phyloP scores from a whole-genome alignment of 257 asterid genomes.

The Primulina eburnea region DNA sequence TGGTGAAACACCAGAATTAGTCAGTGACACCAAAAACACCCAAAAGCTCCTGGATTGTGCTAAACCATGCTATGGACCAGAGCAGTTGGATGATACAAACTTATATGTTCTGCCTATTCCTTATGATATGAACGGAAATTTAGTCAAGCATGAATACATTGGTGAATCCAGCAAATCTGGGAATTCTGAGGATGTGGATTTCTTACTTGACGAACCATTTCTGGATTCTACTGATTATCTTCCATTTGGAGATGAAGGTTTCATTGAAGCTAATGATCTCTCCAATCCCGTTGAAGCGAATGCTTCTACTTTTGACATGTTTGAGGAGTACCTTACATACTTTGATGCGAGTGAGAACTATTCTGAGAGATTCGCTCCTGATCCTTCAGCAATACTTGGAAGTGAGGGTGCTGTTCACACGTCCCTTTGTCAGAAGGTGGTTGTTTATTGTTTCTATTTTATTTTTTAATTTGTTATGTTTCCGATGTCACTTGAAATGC shows the following conservation, averaged over 20 bases:
- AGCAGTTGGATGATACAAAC: conserved; percentile 39
- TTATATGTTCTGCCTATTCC: conserved; percentile 40
- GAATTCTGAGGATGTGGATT: conserved; percentile 45
- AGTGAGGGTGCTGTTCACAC: conserved; percentile 32
- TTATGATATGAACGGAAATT: conserved; percentile 33
- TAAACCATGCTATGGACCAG: conserved; percentile 31
- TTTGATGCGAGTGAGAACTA: conserved; percentile 50
- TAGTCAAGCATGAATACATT: conserved; percentile 71
- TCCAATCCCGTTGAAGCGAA: conserved; percentile 44
- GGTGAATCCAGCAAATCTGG: conserved; percentile 64
- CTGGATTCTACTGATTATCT: conserved; percentile 40
- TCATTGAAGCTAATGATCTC: conserved; percentile 72
- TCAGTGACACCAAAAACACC: conserved; percentile 35
- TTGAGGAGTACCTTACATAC: conserved; percentile 66
- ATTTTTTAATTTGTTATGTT: neutral
- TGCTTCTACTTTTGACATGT: conserved; percentile 45
- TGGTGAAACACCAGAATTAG: conserved; percentile 49
- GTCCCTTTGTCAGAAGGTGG: conserved; percentile 42
- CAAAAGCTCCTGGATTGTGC: conserved; percentile 28
- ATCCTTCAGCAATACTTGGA: conserved; percentile 43
- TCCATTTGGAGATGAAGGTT: conserved; percentile 53
- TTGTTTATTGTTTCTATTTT: conserved; percentile 10
- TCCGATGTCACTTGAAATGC: conserved; percentile 6
- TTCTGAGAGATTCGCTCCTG: conserved; percentile 36
- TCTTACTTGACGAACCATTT: conserved; percentile 61